A percentile compares a stretch with the other conserved stretches of the same genome.
phyloP scores from a whole-genome alignment of 106 monocot species.

The Platanthera zijinensis region DNA sequence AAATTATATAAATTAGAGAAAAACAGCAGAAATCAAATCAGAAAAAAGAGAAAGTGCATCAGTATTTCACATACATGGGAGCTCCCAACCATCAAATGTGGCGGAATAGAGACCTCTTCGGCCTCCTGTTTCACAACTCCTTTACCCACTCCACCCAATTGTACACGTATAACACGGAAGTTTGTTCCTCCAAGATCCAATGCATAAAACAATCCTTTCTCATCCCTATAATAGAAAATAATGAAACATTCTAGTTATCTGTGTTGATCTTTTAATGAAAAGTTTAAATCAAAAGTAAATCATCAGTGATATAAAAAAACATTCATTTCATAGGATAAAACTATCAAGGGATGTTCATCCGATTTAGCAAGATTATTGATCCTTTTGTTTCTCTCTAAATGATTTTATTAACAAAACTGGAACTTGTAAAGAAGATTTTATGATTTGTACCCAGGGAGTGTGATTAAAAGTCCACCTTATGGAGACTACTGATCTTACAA shows the following conservation, averaged over 20 bases:
- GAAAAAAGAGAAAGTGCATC: neutral
- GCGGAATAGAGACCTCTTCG: slow-evolving; percentile 27
- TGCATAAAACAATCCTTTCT: slow-evolving; percentile 35
- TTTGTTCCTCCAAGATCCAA: slow-evolving; percentile 31
- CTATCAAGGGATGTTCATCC: too few species aligned
- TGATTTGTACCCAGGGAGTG: too few species aligned
- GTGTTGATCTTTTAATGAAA: neutral
- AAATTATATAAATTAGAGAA: neutral
- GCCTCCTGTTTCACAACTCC: slow-evolving; percentile 21
- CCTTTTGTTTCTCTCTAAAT: too few species aligned
- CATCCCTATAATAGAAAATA: slow-evolving; percentile 12
- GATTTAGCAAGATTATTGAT: too few species aligned
- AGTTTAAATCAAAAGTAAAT: neutral
- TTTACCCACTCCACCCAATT: slow-evolving; percentile 22
- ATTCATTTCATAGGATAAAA: too few species aligned
- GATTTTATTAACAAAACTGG: too few species aligned
- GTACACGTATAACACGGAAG: slow-evolving; percentile 22
- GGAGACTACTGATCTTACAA: too few species aligned
- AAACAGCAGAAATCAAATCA: neutral
- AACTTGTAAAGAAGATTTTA: too few species aligned
- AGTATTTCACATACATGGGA: slow-evolving; percentile 13
- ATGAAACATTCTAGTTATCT: slow-evolving; percentile 1
- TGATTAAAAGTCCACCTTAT: too few species aligned
- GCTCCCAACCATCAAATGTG: slow-evolving; percentile 27
- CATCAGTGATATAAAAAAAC: neutral